Conservation (phyloP, 2,329 filamentous ascomycete genomes). For the Cercospora sesami region DNA sequence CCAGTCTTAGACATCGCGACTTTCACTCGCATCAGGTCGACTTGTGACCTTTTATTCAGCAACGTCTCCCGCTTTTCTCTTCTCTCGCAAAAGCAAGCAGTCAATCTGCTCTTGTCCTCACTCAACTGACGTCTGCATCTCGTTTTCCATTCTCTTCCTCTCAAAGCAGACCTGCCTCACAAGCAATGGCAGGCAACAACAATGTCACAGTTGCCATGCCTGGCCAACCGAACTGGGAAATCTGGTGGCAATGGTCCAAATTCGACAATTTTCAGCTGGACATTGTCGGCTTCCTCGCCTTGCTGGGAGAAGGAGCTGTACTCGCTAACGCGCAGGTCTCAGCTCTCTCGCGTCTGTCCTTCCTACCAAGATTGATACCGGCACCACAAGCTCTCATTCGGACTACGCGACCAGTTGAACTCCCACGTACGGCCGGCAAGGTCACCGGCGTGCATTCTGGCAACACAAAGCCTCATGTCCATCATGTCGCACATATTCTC, state of each 20-base stretch:
- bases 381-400: constrained; percentile 54
- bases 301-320: constrained; percentile 54
- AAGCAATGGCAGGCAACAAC: constrained; percentile 31
- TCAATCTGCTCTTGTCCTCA: neutral
- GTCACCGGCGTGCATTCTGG: constrained; percentile 52
- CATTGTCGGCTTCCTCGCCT: constrained; percentile 58
- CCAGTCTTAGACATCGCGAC: neutral
- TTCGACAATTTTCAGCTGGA: constrained; percentile 52
- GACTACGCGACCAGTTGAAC: constrained; percentile 45
- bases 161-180: neutral
- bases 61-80: neutral
- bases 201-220: constrained; percentile 34
- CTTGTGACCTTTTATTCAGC: neutral
- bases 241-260: constrained; percentile 42
- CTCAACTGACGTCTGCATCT: neutral
- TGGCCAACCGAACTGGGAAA: constrained; percentile 28
- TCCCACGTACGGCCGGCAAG: constrained; percentile 44
- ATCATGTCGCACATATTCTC: constrained; percentile 52
- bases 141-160: neutral
- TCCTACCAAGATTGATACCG: constrained; percentile 52
- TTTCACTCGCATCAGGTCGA: neutral
- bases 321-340: constrained; percentile 53
- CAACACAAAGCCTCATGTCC: constrained; percentile 48
- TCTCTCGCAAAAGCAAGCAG: neutral
- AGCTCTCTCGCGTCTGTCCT: constrained; percentile 52